Evolutionary conservation across 352 stramenopile species (phyloP), one percentile per base, ranked within the genome.

Genomic region (Blastocystis sp.): DNA sequence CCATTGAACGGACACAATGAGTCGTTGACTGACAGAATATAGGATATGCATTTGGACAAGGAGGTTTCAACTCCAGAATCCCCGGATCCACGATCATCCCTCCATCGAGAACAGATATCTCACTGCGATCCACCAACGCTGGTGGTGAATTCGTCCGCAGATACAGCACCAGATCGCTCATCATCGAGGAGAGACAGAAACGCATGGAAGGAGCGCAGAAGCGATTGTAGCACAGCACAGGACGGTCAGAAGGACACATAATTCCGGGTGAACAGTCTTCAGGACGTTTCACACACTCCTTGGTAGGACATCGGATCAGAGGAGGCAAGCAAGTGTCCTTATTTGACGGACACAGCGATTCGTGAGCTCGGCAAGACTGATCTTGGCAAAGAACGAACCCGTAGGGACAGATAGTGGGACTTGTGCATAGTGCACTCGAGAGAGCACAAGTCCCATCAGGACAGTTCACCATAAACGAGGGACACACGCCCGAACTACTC

Each of bases 381-480:
- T 84, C 73, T 11, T 18, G 18, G 39, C 73, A 84, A 5, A 84
- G 73, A n/a, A 84, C 73, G 43, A 84, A 54, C 9, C 73, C 73
- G 29, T 43, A 64, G 3, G 73, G 50, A 68, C 73, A 84, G 9
- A 68, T 15, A 15, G 26, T 7, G 13, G 54, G 20, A 5, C 8
- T 61, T 18, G 45, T 15, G 53, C 73, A 84, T 2, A 84, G 26
- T 0, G 23, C 8, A 2, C 53, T 29, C 7, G 53, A 45, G 7
- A 69, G 11, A 29, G 73, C 73, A 45, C 73, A 84, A 6, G 73
- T 68, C 7, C 55, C 55, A 41, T 84, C 73, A 23, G 73, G 50
- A 43, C 73, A 84, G 11, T 47, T 84, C 6, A 84, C 73, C 47
- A 68, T 63, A 7, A 26, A 68, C 2, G 45, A 64, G 39, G 73